phyloP scores from a whole-genome alignment of 352 stramenopile species.

The Phytophthora hybrid region DNA sequence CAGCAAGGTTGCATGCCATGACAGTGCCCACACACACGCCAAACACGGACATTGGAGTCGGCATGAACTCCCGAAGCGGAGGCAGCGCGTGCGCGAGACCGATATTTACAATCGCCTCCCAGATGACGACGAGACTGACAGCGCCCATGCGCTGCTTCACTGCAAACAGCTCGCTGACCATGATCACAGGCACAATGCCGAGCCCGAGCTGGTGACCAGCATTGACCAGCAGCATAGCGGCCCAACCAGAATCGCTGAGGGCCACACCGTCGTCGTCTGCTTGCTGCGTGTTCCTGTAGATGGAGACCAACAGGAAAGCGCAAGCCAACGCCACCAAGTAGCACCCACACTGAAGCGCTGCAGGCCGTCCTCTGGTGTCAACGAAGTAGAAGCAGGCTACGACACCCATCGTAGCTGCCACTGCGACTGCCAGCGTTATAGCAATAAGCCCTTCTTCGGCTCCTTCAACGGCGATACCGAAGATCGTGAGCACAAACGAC shows the following conservation, averaged over 20 bases:
- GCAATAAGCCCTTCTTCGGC: constrained; percentile 60
- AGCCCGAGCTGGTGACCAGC: constrained; percentile 75
- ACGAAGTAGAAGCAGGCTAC: constrained; percentile 69
- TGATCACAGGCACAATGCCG: constrained; percentile 62
- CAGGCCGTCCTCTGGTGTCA: constrained; percentile 64
- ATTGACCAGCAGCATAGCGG: constrained; percentile 68
- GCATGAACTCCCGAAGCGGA: constrained; percentile 47
- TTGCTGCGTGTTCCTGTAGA: constrained; percentile 41
- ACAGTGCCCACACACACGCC: constrained; percentile 49
- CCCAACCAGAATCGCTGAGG: constrained; percentile 67
- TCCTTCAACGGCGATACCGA: constrained; percentile 66
- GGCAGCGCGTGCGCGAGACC: constrained; percentile 47
- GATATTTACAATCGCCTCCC: constrained; percentile 56
- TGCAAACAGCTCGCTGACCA: constrained; percentile 78
- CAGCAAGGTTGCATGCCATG: constrained; percentile 56
- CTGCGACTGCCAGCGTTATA: constrained; percentile 49
- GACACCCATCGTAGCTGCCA: constrained; percentile 58
- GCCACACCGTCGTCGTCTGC: constrained; percentile 28
- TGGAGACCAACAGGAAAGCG: constrained; percentile 57
- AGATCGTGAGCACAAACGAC: constrained; percentile 66
- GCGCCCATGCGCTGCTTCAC: constrained; percentile 69
- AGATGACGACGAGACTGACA: constrained; percentile 76
- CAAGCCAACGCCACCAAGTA: constrained; percentile 59
- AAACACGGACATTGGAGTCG: constrained; percentile 55
- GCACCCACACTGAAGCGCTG: constrained; percentile 65